Evolutionary conservation across 2,329 filamentous ascomycete species (phyloP).

Genomic region (Xylariaceae sp.): DNA sequence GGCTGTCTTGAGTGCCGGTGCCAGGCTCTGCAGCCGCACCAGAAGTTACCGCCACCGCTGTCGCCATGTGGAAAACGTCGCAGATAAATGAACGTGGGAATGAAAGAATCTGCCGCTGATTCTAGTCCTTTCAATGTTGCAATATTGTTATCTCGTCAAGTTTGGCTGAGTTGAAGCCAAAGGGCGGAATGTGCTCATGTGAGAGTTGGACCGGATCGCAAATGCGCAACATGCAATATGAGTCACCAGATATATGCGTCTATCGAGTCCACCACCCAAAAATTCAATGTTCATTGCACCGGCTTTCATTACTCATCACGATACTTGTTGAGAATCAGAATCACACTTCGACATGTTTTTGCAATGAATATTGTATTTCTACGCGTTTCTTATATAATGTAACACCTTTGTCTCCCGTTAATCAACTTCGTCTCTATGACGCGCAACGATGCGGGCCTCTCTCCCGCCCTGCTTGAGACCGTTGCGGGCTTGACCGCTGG

Average conservation of each 20-base stretch:
- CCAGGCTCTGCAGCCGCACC: background rate
- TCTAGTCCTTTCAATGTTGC: background rate
- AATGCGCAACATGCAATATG: no score
- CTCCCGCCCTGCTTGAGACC: slow-evolving; percentile 78
- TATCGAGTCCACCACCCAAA: no score
- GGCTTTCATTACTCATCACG: no score
- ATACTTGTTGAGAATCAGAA: no score
- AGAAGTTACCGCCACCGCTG: slow-evolving; percentile 19
- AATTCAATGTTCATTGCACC: no score
- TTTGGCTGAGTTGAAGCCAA: no score
- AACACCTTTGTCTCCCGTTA: background rate
- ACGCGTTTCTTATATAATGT: slow-evolving; percentile 4
- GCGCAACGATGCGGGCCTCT: slow-evolving; percentile 56
- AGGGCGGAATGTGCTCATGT: no score
- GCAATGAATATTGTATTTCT: no score
- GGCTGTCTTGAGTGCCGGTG: slow-evolving; percentile 10
- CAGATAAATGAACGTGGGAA: background rate
- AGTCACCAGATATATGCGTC: no score
- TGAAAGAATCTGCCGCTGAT: background rate
- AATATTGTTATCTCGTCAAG: no score
- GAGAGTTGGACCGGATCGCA: no score
- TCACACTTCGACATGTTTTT: no score
- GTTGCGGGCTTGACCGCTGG: slow-evolving; percentile 88
- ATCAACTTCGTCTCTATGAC: slow-evolving; percentile 39
- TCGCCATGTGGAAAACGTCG: background rate